Base-by-base conservation (phyloP, 2,329 filamentous ascomycete genomes). In the Cercospora berteroae region DNA sequence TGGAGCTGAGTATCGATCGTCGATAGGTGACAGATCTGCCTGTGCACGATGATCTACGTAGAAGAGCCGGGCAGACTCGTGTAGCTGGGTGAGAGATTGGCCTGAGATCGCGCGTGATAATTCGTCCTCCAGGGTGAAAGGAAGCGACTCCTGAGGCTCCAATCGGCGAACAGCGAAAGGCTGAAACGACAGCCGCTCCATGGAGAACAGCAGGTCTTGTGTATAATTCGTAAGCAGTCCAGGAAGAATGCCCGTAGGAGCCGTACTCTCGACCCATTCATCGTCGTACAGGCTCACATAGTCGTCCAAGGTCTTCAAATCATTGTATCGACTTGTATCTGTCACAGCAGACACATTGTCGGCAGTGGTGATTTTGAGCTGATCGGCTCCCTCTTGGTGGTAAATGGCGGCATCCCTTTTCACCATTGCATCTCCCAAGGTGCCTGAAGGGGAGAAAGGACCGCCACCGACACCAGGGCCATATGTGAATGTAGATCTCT, bases 191-290 rank as follows among this genome's bases (percentile, higher is more conserved):
- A 84, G 72, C 10, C 82, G 77, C 68, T 83, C 80, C 82, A 84
- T 84, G 4, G 81, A 81, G 70, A 85, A 84, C 29, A 81, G 67
- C 1, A 83, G 71, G 69, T 84, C 83, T 61, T 81, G 77, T 0
- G 82, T 84, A 66, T 81, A 82, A 66, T 85, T 84, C 27, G 79
- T 75, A 8, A 81, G 71, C 9, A 81, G 77, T 12, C 83, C 79
- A 31, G 75, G 72, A 50, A 72, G 71, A 2, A 76, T 70, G 1
- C 81, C 80, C 9, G 70, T 71, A 0, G 81, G 80, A 5, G 80
- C 73, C 0, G 80, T 74, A 1, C 72, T 73, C 2, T 16, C 31
- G 8, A 73, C 73, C 80, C 81, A 83, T 67, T 83, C 76, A 9
- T 75, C 76, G 13, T 81, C 67, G 69, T 84, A 85, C 1, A 84